phyloP scores from a whole-genome alignment of 1,139 yeast genomes.

The Candida freyschussii region DNA sequence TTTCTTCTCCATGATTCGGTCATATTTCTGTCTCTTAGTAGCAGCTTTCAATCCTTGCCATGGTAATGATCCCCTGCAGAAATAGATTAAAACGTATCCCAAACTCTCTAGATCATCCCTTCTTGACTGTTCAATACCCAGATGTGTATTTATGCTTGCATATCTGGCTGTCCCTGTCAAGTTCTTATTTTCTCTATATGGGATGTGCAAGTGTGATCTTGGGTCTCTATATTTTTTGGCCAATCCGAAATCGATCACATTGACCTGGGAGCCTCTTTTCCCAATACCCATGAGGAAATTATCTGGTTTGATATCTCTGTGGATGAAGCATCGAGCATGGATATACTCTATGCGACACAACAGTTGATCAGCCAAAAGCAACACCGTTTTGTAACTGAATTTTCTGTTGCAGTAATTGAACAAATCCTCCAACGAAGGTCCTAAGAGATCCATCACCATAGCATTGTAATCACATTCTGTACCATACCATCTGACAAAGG shows the following conservation, averaged over 20 bases:
- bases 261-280: constrained; percentile 89
- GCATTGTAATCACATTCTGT: constrained; percentile 96
- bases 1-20: constrained; percentile 93
- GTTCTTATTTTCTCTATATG: constrained; percentile 93
- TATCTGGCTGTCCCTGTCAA: constrained; percentile 97
- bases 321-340: constrained; percentile 93
- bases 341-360: constrained; percentile 91
- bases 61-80: constrained; percentile 91
- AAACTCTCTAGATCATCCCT: constrained; percentile 95
- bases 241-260: constrained; percentile 94
- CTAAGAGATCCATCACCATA: constrained; percentile 91
- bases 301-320: constrained; percentile 89
- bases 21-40: constrained; percentile 94
- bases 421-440: constrained; percentile 92
- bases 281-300: constrained; percentile 97
- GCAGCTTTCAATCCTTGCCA: constrained; percentile 99
- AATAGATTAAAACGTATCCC: constrained; percentile 92
- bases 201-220: constrained; percentile 90
- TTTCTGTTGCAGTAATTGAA: constrained; percentile 94
- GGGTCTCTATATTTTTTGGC: constrained; percentile 97
- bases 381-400: constrained; percentile 89
- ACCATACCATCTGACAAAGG: constrained; percentile 96
- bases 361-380: constrained; percentile 89
- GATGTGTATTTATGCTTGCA: constrained; percentile 91
- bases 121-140: constrained; percentile 95